Base-by-base conservation (phyloP, 257 asterid genomes). In the Striga asiatica region DNA sequence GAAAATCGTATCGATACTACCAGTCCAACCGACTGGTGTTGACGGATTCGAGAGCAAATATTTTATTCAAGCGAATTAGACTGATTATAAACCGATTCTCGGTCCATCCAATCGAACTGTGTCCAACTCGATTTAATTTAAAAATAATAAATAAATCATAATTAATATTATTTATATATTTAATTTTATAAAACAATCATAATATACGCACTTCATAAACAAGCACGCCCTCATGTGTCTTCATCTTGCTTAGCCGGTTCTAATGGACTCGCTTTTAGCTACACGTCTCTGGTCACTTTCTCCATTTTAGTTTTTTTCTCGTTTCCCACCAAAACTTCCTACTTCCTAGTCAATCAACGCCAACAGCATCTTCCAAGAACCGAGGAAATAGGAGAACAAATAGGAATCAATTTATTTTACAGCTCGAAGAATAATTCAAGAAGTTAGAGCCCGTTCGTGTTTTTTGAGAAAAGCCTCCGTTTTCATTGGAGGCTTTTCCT, bases 401-500 rank as follows among this genome's bases (percentile, higher is more conserved):
- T 16, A 4, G n/a, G 5, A 16, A 14, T 11, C 29, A 10, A 20
- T 66, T 61, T 46, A 16, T 4, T 22, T 9, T 28, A 43, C 31
- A 31, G 17, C 27, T 48, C 38, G 58, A 52, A 2, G 58, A 54
- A 48, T 3, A 10, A 53, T 64, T 64, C 64, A 58, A 64, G 35
- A n/a, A n/a, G n/a, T n/a, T n/a, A n/a, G n/a, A n/a, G n/a, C n/a
- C 42, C 42, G 4, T 11, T 35, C 42, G 16, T 35, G 2, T 11
- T 35, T 37, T 37, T n/a, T 62, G 24, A 65, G 68, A 47, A 57
- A 56, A 57, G 69, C 68, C 73, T 69, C 71, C 37, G 9, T 21
- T 46, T 54, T 18, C 37, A 32, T 8, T 39, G 13, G 74, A 50
- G 78, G 76, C 69, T 66, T 68, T 62, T 68, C 61, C 66, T 55